Percentiles rank a stretch among this genome's conserved stretches.
phyloP scores from a whole-genome alignment of 2,329 filamentous ascomycete genomes.

The Beauveria medogensis region DNA sequence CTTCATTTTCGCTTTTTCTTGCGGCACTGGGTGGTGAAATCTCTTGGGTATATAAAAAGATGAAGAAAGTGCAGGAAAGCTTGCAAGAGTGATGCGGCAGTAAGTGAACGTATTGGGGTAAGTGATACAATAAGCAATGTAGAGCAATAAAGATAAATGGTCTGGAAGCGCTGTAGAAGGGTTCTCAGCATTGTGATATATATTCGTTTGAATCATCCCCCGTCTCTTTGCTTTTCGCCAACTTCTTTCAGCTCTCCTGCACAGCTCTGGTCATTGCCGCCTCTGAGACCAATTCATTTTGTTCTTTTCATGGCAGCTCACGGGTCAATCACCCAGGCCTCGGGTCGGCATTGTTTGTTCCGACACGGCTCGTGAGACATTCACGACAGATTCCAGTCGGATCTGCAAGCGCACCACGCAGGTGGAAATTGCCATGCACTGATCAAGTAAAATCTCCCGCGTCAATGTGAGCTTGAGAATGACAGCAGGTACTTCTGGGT shows the following conservation, averaged over 20 bases:
- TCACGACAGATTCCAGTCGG: not conserved
- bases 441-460: too few species aligned
- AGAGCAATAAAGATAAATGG: too few species aligned
- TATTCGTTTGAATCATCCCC: not conserved
- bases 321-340: too few species aligned
- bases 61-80: not conserved
- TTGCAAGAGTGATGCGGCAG: not conserved
- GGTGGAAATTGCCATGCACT: not conserved
- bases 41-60: not conserved
- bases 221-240: too few species aligned
- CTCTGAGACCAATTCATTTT: too few species aligned
- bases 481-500: too few species aligned
- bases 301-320: too few species aligned
- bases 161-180: too few species aligned
- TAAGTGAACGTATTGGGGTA: not conserved
- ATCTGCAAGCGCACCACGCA: not conserved
- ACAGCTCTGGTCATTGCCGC: too few species aligned
- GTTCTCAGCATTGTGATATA: not conserved
- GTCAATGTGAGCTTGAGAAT: too few species aligned
- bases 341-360: not conserved
- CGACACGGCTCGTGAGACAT: not conserved
- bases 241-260: too few species aligned
- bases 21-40: too few species aligned
- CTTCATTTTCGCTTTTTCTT: slow-evolving; percentile 1
- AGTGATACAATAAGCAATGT: not conserved